Conservation (phyloP, 176 grass and related monocot species). For the Oryza punctata region DNA sequence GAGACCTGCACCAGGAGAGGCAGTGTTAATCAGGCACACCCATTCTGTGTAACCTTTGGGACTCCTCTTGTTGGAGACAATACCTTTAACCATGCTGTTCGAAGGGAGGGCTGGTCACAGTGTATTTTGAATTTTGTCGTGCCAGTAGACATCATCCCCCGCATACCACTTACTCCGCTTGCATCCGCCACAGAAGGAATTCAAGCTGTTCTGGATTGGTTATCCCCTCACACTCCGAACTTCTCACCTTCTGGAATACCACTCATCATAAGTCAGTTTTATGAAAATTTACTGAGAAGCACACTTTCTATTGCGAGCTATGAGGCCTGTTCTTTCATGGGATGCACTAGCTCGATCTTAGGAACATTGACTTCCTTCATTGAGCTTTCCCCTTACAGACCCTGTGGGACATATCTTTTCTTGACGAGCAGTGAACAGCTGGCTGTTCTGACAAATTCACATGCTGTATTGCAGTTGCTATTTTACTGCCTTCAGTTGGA, state of each 20-base stretch:
- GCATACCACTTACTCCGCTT: slow-evolving; percentile 67
- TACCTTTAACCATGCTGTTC: slow-evolving; percentile 77
- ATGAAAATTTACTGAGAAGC: slow-evolving; percentile 69
- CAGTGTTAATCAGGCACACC: slow-evolving; percentile 61
- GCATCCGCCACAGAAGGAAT: slow-evolving; percentile 67
- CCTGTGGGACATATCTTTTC: slow-evolving; percentile 77
- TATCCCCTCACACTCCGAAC: slow-evolving; percentile 59
- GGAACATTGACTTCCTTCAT: slow-evolving; percentile 78
- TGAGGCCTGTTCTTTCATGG: slow-evolving; percentile 88
- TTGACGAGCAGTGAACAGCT: slow-evolving; percentile 54
- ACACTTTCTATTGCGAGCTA: slow-evolving; percentile 79
- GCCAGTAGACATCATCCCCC: slow-evolving; percentile 74
- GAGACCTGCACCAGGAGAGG: slow-evolving; percentile 63
- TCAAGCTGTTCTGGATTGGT: slow-evolving; percentile 67
- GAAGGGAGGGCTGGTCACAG: slow-evolving; percentile 78
- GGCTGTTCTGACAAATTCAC: slow-evolving; percentile 65
- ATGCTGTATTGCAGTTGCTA: slow-evolving; percentile 82
- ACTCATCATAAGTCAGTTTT: slow-evolving; percentile 57
- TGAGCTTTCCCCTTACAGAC: slow-evolving; percentile 87
- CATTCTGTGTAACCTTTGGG: slow-evolving; percentile 91
- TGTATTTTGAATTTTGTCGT: slow-evolving; percentile 88
- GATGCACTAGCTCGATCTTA: slow-evolving; percentile 81
- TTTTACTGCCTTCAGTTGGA: slow-evolving; percentile 84
- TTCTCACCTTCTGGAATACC: slow-evolving; percentile 53
- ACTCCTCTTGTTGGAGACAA: slow-evolving; percentile 80